These are phyloP conservation scores for Blastobotrys niveus DNA, from an alignment of 1,139 yeast genomes.

Conservation along the genomic window DNA sequence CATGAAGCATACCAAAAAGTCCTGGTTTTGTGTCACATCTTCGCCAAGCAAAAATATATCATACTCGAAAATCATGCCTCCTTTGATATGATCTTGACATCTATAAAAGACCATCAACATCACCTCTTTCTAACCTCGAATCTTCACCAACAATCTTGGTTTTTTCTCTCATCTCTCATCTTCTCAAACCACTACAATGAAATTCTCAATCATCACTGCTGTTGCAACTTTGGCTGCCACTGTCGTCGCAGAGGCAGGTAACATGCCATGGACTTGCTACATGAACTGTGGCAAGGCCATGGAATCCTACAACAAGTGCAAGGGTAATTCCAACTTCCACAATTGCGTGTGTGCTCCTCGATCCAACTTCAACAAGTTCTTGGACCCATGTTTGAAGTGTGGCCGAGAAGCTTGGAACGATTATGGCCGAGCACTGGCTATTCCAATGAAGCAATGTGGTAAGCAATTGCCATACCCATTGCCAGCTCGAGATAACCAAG, in stretches of 20 bases:
- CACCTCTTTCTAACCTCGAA: too few species aligned
- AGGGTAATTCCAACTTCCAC: background rate
- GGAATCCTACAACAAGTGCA: constrained; percentile 11
- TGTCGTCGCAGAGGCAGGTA: background rate
- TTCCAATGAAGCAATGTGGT: constrained; percentile 5
- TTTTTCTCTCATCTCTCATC: too few species aligned
- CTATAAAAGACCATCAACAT: too few species aligned
- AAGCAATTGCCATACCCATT: background rate
- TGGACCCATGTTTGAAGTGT: constrained; percentile 7
- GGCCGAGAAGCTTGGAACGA: constrained; percentile 1
- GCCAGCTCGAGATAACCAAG: background rate
- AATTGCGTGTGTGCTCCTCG: background rate
- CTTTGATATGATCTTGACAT: too few species aligned
- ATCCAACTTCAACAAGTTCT: background rate
- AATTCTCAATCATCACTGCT: too few species aligned
- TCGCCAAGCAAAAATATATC: too few species aligned
- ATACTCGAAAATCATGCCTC: too few species aligned
- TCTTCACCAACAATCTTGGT: too few species aligned
- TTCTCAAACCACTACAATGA: too few species aligned
- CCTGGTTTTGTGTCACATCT: too few species aligned
- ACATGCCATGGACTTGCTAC: constrained; percentile 11
- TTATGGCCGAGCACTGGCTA: constrained; percentile 3
- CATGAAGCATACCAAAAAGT: too few species aligned
- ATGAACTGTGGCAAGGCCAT: constrained; percentile 12
- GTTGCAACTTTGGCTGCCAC: too few species aligned